These are phyloP conservation scores for Tetracladium maxilliforme DNA, from an alignment of 2,329 filamentous ascomycete genomes.

Conservation along the genomic window DNA sequence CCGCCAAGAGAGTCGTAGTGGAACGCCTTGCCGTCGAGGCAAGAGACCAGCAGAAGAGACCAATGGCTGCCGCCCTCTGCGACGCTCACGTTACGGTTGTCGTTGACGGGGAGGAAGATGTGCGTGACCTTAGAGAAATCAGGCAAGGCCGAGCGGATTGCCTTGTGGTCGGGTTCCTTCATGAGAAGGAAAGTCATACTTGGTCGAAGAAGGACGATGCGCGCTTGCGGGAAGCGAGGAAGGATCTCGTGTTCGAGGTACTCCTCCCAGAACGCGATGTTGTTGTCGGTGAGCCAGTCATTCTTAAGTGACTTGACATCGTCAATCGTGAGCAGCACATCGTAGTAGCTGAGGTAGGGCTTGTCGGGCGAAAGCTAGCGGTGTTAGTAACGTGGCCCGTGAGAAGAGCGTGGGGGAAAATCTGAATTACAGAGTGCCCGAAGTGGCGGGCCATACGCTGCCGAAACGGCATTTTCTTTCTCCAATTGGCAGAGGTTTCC, in stretches of 20 bases:
- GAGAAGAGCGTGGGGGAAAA: too few relatives aligned
- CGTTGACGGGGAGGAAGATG: slow-evolving; percentile 91
- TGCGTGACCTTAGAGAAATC: slow-evolving; percentile 73
- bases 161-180: slow-evolving; percentile 45
- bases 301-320: slow-evolving; percentile 79
- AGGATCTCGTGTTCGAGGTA: slow-evolving; percentile 86
- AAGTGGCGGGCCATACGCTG: too few relatives aligned
- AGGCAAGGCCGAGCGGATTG: slow-evolving; percentile 55
- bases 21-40: slow-evolving; percentile 82
- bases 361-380: slow-evolving; percentile 42
- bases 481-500: too few relatives aligned
- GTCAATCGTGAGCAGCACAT: slow-evolving; percentile 63
- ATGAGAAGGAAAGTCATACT: slow-evolving; percentile 88
- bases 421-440: too few relatives aligned
- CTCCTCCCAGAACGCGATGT: slow-evolving; percentile 97
- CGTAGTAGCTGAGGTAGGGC: slow-evolving; percentile 54
- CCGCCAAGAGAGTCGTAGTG: slow-evolving; percentile 85
- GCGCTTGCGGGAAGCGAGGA: slow-evolving; percentile 61
- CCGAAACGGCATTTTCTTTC: too few relatives aligned
- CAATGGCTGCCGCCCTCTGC: slow-evolving; percentile 92
- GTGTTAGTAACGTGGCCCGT: too few relatives aligned
- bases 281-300: slow-evolving; percentile 98
- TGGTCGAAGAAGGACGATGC: slow-evolving; percentile 82
- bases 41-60: slow-evolving; percentile 80
- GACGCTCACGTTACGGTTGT: slow-evolving; percentile 58